Conservation (phyloP, 768 basidiomycete species). For the Myochromella boudieri region DNA sequence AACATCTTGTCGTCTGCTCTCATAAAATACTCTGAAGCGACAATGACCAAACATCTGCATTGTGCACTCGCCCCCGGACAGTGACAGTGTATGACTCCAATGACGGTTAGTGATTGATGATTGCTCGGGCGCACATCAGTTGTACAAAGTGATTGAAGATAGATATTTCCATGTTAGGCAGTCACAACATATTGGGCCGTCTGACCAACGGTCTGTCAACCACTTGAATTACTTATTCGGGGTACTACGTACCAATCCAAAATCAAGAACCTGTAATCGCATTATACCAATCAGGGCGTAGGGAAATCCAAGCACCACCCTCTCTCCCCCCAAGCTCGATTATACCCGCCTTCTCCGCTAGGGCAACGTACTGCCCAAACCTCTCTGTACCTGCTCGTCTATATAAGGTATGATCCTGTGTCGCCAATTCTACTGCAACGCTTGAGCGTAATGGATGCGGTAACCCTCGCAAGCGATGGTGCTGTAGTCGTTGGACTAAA, state of each 20-base stretch:
- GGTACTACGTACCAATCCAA: too few species aligned
- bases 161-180: conserved; percentile 1
- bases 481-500: conserved; percentile 33
- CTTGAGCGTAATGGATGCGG: conserved; percentile 35
- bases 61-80: too few species aligned
- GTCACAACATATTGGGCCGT: neutral
- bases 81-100: too few species aligned
- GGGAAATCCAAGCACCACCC: conserved; percentile 36
- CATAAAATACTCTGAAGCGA: too few species aligned
- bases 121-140: conserved; percentile 10
- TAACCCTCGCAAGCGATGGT: conserved; percentile 29
- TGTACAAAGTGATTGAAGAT: neutral
- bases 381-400: conserved; percentile 36
- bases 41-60: too few species aligned
- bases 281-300: conserved; percentile 30
- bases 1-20: too few species aligned
- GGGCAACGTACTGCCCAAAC: conserved; percentile 39
- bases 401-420: conserved; percentile 29
- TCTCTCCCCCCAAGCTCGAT: conserved; percentile 39
- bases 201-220: neutral
- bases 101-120: neutral
- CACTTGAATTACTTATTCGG: too few species aligned
- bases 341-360: conserved; percentile 38
- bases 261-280: conserved; percentile 8
- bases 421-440: conserved; percentile 32